Evolutionary conservation across 768 basidiomycete genomes (phyloP).

Genomic region (Cystobasidium onofrii): DNA sequence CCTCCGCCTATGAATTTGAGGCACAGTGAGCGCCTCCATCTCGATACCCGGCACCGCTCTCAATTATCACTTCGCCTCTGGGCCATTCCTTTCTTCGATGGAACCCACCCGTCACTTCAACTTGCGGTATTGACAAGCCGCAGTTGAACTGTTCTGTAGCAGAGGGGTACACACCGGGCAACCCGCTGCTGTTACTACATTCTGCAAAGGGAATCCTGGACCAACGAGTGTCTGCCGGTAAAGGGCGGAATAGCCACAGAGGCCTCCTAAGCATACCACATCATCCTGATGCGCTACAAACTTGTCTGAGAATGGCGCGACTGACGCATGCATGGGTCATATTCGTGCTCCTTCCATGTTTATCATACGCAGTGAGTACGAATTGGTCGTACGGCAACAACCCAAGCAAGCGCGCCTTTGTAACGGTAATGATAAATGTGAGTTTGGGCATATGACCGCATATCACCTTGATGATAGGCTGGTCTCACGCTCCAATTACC

Average conservation of each 20-base stretch:
- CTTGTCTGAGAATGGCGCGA: too few species aligned
- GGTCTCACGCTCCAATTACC: too few species aligned
- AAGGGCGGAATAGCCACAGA: too few species aligned
- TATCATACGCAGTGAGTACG: conserved; percentile 17
- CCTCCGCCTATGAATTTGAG: too few species aligned
- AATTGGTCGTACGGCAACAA: conserved; percentile 31
- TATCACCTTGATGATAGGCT: neutral
- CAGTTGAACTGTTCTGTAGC: too few species aligned
- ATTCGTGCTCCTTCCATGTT: neutral
- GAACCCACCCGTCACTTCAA: too few species aligned
- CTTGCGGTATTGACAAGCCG: neutral
- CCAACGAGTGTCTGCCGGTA: too few species aligned
- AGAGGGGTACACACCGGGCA: neutral
- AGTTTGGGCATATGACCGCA: neutral
- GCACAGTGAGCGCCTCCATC: too few species aligned
- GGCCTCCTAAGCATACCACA: too few species aligned
- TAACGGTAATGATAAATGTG: conserved; percentile 15
- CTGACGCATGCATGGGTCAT: neutral
- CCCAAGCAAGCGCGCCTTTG: conserved; percentile 29
- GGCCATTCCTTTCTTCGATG: neutral
- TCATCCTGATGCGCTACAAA: too few species aligned
- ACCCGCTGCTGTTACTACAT: neutral
- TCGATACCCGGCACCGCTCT: neutral
- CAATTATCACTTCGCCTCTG: neutral
- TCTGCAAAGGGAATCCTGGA: too few species aligned